Conservation (phyloP, 345 rosid genomes). For the Brassica juncea region DNA sequence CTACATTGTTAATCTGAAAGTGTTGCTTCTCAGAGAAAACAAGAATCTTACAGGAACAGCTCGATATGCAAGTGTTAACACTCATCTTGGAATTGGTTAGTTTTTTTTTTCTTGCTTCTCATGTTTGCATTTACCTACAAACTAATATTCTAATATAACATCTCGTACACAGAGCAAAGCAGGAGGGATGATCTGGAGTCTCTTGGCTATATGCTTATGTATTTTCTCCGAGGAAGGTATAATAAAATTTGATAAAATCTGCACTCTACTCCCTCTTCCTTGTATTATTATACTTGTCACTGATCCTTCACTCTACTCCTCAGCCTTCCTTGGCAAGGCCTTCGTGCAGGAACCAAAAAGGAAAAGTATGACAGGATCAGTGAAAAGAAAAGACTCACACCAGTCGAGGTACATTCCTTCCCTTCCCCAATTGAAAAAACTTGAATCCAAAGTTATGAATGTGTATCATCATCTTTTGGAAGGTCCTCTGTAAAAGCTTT, state of each 20-base stretch:
- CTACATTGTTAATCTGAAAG: conserved; percentile 3
- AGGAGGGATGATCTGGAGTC: conserved; percentile 98
- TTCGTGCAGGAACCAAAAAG: conserved; percentile 93
- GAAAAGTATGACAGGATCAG: conserved; percentile 96
- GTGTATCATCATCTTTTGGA: conserved; percentile 11
- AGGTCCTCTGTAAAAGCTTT: conserved; percentile 90
- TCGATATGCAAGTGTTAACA: conserved; percentile 94
- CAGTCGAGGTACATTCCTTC: conserved; percentile 64
- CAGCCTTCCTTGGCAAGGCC: conserved; percentile 99
- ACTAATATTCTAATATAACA: not conserved
- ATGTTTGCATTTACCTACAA: not conserved
- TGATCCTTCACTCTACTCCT: conserved; percentile 12
- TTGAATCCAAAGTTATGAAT: not conserved
- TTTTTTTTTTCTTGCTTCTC: not conserved
- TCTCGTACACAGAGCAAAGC: conserved; percentile 80
- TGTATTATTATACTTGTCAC: conserved; percentile 10
- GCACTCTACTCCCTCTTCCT: not conserved
- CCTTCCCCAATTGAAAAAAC: not conserved
- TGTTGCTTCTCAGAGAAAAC: conserved; percentile 70
- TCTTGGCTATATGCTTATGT: conserved; percentile 95
- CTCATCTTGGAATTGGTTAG: conserved; percentile 96
- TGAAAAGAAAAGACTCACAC: conserved; percentile 86
- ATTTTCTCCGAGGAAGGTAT: conserved; percentile 94
- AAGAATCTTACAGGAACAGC: conserved; percentile 98
- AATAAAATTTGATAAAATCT: conserved; percentile 2